Base-by-base conservation (phyloP, 2,329 filamentous ascomycete genomes). In the Fusarium pininemorale region DNA sequence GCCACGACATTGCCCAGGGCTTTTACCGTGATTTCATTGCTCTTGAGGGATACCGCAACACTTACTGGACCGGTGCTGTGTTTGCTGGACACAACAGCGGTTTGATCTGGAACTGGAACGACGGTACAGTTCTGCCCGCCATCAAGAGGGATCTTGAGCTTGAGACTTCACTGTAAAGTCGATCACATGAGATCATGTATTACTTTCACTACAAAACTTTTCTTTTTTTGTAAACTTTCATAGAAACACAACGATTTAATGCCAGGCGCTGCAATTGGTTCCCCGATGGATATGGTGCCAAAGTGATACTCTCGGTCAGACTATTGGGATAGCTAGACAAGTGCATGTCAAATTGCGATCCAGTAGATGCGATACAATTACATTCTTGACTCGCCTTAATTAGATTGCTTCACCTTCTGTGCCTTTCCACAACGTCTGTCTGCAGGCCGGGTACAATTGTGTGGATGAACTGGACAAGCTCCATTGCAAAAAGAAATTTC, bases 61-160 rank as follows among this genome's bases (percentile, higher is more conserved):
- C 75, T 1, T 77, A 72, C n/a, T 77, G 71, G 67, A 77, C 75
- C 1, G 75, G 75, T 3, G 74, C 74, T 28, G 62, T 48, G 1
- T 77, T 75, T n/a, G 61, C 74, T 32, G 75, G 66, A 5, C 74
- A 76, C 22, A 76, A 73, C 59, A 76, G 74, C 22, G 74, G 55
- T 1, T 30, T 74, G 39, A 65, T 77, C 26, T 76, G 74, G 74
- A 57, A 45, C 12, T 76, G 72, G 72, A 75, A 76, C 4, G 72
- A 77, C n/a, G 60, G 39, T 7, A 59, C 51, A 9, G 30, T 76
- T 14, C 14, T 76, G 4, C 74, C 74, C 1, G 70, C 62, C 6
- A 12, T 76, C 18, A 76, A 70, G 61, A 72, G 66, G 57, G 73
- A 54, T 24, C 66, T 75, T 16, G 66, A 63, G 3, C 73, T 75